Evolutionary conservation across 257 asterid genomes (phyloP).

Genomic region (Solanum sejunctum): DNA sequence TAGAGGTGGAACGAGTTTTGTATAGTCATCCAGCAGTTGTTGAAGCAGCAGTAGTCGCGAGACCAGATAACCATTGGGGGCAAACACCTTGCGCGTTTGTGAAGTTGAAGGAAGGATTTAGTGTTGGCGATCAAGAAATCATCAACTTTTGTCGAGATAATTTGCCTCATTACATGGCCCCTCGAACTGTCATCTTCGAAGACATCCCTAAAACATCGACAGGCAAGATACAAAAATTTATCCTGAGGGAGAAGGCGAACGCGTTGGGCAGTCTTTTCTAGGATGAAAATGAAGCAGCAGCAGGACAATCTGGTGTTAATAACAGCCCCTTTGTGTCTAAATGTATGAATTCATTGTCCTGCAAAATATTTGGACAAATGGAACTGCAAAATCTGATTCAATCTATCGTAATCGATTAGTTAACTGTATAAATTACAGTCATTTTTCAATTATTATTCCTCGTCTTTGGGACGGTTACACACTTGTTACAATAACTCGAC

Average conservation of each 20-base stretch:
- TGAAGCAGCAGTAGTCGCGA: conserved; percentile 25
- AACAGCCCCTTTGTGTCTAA: not conserved
- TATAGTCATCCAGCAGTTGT: conserved; percentile 21
- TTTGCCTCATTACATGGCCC: conserved; percentile 30
- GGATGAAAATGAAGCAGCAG: conserved; percentile 4
- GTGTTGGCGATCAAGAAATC: conserved; percentile 10
- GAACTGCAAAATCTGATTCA: not conserved
- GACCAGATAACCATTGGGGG: conserved; percentile 28
- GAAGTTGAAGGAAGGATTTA: conserved; percentile 13
- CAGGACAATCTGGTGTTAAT: not conserved
- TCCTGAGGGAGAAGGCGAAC: conserved; percentile 18
- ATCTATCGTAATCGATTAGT: not conserved
- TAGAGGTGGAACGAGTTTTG: conserved; percentile 20
- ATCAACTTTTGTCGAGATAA: conserved; percentile 18
- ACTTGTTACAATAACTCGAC: not conserved
- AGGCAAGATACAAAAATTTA: conserved; percentile 23
- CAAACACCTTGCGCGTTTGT: conserved; percentile 30
- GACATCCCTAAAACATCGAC: conserved; percentile 29
- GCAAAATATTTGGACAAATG: not conserved
- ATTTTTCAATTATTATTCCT: too few relatives aligned
- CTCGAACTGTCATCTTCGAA: conserved; percentile 17
- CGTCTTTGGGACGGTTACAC: too few relatives aligned
- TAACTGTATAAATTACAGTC: too few relatives aligned
- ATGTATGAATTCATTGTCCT: not conserved
- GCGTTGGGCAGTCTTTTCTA: conserved; percentile 18